Evolutionary conservation across 495 filamentous ascomycete species (phyloP).

Genomic region (Annulohypoxylon bovei): DNA sequence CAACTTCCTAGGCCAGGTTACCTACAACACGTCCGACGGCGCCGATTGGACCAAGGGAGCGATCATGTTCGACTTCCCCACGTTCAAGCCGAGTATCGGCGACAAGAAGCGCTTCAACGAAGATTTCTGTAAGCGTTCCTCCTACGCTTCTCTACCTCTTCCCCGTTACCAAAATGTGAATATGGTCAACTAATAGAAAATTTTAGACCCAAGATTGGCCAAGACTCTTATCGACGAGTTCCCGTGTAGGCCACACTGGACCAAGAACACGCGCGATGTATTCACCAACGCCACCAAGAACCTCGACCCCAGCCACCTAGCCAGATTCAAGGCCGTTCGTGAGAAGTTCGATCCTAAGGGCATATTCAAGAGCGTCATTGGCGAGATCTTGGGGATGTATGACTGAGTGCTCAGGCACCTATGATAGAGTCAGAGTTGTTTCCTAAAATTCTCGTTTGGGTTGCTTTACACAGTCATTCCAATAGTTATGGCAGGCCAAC

Average conservation of each 20-base stretch:
- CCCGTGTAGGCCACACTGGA: conserved; percentile 61
- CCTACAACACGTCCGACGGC: conserved; percentile 55
- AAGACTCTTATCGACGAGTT: conserved; percentile 60
- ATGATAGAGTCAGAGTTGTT: not conserved
- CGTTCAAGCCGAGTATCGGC: conserved; percentile 54
- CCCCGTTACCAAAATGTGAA: not conserved
- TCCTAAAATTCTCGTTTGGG: not conserved
- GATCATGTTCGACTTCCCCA: conserved; percentile 65
- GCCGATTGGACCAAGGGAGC: conserved; percentile 60
- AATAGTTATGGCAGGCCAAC: not conserved
- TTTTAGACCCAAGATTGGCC: conserved; percentile 53
- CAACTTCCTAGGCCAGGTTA: conserved; percentile 61
- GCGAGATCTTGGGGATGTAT: conserved; percentile 59
- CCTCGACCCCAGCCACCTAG: conserved; percentile 56
- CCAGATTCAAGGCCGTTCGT: conserved; percentile 55
- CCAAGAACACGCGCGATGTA: conserved; percentile 61
- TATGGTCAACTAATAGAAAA: conserved; percentile 17
- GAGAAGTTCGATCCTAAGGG: conserved; percentile 59
- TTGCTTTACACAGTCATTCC: not conserved
- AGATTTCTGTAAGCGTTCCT: conserved; percentile 54
- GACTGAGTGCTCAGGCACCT: conserved; percentile 3
- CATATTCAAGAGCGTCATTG: conserved; percentile 57
- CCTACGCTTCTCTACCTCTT: not conserved
- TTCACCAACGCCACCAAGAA: conserved; percentile 56
- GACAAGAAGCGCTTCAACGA: conserved; percentile 61